phyloP scores from a whole-genome alignment of 2,329 filamentous ascomycete genomes.

The Cladosporium austrohemisphaericum region DNA sequence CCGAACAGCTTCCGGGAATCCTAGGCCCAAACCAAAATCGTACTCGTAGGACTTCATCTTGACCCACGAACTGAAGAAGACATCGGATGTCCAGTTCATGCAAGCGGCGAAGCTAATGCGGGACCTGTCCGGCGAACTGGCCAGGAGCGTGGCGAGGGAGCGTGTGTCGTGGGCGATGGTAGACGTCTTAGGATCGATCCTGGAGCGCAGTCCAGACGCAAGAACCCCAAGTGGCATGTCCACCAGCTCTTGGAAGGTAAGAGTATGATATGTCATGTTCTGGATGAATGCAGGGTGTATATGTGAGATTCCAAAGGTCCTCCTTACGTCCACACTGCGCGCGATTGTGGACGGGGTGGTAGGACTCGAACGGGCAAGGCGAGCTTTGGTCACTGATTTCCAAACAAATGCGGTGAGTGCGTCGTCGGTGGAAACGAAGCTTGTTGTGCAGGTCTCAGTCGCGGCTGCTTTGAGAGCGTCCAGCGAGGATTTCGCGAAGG shows the following conservation, averaged over 20 bases:
- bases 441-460: background rate
- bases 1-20: slow-evolving; percentile 46
- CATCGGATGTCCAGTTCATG: slow-evolving; percentile 39
- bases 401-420: slow-evolving; percentile 5
- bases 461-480: background rate
- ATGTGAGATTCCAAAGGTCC: slow-evolving; percentile 39
- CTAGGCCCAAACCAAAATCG: slow-evolving; percentile 49
- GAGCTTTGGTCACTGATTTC: slow-evolving; percentile 36
- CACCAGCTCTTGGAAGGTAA: slow-evolving; percentile 28
- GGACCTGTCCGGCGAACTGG: slow-evolving; percentile 16
- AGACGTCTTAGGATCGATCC: slow-evolving; percentile 37
- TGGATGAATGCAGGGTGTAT: slow-evolving; percentile 49
- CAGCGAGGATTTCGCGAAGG: background rate
- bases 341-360: slow-evolving; percentile 34
- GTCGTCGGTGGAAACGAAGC: slow-evolving; percentile 1
- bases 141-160: slow-evolving; percentile 41
- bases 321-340: slow-evolving; percentile 50
- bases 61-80: slow-evolving; percentile 55
- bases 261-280: slow-evolving; percentile 44
- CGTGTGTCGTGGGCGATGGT: slow-evolving; percentile 37
- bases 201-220: slow-evolving; percentile 38
- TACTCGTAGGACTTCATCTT: slow-evolving; percentile 44
- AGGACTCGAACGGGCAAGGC: slow-evolving; percentile 35
- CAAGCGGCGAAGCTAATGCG: slow-evolving; percentile 33
- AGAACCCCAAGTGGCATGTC: slow-evolving; percentile 33